Evolutionary conservation across 2,329 filamentous ascomycete species (phyloP).

Genomic region (Alternaria brassicicola): DNA sequence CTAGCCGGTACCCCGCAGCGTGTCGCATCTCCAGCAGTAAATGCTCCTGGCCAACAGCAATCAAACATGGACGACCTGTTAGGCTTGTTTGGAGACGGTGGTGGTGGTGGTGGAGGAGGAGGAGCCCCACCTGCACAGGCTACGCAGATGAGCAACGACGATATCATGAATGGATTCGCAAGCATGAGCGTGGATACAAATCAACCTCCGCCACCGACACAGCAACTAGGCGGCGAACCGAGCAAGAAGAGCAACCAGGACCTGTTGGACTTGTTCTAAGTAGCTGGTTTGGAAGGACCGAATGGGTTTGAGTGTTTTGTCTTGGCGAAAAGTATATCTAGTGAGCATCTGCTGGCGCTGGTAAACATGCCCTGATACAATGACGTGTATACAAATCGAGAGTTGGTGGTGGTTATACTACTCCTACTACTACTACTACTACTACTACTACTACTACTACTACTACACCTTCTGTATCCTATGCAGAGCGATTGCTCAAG

Average conservation of each 20-base stretch:
- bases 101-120: conserved; percentile 40
- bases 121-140: conserved; percentile 38
- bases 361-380: background rate
- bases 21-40: conserved; percentile 65
- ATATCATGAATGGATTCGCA: conserved; percentile 81
- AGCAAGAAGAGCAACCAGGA: conserved; percentile 65
- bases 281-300: background rate
- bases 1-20: conserved; percentile 71
- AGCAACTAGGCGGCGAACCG: conserved; percentile 60
- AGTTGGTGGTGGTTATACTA: background rate
- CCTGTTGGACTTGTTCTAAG: conserved; percentile 61
- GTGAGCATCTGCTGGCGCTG: background rate
- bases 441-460: background rate
- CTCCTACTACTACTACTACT: background rate
- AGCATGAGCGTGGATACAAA: conserved; percentile 73
- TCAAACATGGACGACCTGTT: conserved; percentile 81
- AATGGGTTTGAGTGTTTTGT: conserved; percentile 1
- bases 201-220: conserved; percentile 68
- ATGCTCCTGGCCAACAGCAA: conserved; percentile 53
- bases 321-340: background rate
- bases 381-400: background rate
- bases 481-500: background rate
- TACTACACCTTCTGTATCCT: background rate
- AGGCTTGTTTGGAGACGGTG: conserved; percentile 63
- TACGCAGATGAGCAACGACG: conserved; percentile 54